phyloP scores from a whole-genome alignment of 2,329 filamentous ascomycete species.

The Aspergillus amoenus region DNA sequence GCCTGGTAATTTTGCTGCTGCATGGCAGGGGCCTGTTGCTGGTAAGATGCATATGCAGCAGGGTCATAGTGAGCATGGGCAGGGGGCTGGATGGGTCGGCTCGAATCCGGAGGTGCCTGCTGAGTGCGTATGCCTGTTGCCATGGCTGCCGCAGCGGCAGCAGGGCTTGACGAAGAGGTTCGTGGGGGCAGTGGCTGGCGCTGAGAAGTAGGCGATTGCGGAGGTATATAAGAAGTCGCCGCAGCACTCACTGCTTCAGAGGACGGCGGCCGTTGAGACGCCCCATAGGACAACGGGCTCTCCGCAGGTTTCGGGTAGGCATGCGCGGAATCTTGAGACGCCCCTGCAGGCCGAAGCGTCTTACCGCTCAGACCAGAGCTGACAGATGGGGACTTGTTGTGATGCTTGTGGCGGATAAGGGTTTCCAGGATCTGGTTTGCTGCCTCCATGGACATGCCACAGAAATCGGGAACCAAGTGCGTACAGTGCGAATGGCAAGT shows the following conservation, averaged over 20 bases:
- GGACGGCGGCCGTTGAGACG: slow-evolving; percentile 37
- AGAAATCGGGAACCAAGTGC: slow-evolving; percentile 96
- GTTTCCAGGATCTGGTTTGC: slow-evolving; percentile 91
- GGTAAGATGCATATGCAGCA: slow-evolving; percentile 40
- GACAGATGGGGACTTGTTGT: slow-evolving; percentile 57
- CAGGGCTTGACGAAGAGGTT: slow-evolving; percentile 50
- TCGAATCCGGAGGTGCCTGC: slow-evolving; percentile 39
- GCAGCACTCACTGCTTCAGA: slow-evolving; percentile 44
- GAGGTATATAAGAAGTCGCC: slow-evolving; percentile 43
- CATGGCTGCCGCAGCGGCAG: slow-evolving; percentile 50
- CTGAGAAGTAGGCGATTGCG: slow-evolving; percentile 46
- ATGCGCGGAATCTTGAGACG: slow-evolving; percentile 43
- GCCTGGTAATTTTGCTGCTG: slow-evolving; percentile 19
- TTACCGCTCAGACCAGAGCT: slow-evolving; percentile 60
- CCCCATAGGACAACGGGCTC: slow-evolving; percentile 30
- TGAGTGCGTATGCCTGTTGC: slow-evolving; percentile 48
- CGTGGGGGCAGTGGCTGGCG: slow-evolving; percentile 49
- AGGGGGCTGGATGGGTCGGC: slow-evolving; percentile 42
- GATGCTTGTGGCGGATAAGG: slow-evolving; percentile 75
- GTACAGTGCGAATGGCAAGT: slow-evolving; percentile 90
- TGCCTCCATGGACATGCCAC: slow-evolving; percentile 97
- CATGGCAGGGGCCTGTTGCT: slow-evolving; percentile 22
- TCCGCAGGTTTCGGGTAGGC: slow-evolving; percentile 39
- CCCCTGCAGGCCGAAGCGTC: slow-evolving; percentile 60
- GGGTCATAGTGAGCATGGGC: slow-evolving; percentile 49